These are phyloP conservation scores for Sparassis latifolia DNA, from an alignment of 1,284 basidiomycete genomes.

Conservation along the genomic window DNA sequence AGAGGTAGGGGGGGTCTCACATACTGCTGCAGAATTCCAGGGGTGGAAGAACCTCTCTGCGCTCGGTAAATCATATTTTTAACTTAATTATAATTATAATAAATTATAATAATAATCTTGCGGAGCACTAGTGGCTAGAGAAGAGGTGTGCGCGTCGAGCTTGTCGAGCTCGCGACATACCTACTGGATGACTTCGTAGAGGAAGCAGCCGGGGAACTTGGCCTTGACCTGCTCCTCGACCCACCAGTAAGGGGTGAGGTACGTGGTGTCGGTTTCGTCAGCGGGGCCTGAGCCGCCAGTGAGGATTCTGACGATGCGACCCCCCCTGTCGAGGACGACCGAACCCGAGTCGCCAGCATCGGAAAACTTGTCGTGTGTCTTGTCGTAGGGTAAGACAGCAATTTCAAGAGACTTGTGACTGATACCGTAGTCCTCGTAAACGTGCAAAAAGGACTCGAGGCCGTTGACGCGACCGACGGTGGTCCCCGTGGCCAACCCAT, in stretches of 20 bases:
- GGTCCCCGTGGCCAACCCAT: slow-evolving; percentile 21
- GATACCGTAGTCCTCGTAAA: slow-evolving; percentile 12
- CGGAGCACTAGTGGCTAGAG: too few species aligned
- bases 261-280: slow-evolving; percentile 18
- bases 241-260: slow-evolving; percentile 22
- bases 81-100: too few species aligned
- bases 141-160: neutral
- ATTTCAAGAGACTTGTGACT: slow-evolving; percentile 14
- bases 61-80: too few species aligned
- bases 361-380: slow-evolving; percentile 17
- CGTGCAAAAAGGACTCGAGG: slow-evolving; percentile 21
- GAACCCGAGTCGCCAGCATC: slow-evolving; percentile 24
- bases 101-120: too few species aligned
- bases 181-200: slow-evolving; percentile 15
- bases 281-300: slow-evolving; percentile 19
- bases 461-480: slow-evolving; percentile 24
- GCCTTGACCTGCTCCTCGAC: slow-evolving; percentile 20
- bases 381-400: slow-evolving; percentile 17
- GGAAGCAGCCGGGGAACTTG: slow-evolving; percentile 16
- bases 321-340: slow-evolving; percentile 18
- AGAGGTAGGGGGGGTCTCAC: too few species aligned
- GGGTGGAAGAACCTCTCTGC: too few species aligned
- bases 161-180: slow-evolving; percentile 7
- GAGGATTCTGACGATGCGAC: slow-evolving; percentile 22
- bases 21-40: too few species aligned